Evolutionary conservation across 768 basidiomycete genomes (phyloP), one percentile per base, ranked within the genome.

Genomic region (Pilatotrama ljubarskyi): DNA sequence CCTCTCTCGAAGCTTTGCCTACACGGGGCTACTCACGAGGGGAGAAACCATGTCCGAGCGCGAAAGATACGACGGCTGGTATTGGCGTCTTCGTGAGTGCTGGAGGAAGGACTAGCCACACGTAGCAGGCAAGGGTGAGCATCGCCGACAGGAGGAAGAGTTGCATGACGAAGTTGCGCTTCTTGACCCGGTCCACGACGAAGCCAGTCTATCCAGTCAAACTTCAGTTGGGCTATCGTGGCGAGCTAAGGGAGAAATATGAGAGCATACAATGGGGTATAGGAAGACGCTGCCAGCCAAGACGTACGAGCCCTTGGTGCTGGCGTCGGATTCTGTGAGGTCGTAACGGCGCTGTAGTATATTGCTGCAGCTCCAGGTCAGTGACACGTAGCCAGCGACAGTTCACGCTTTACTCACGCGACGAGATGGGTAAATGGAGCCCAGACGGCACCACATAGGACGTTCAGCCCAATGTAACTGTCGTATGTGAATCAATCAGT

Each of bases 391-490:
- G 13, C 4, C 3, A 20, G 38, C 18, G 10, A 37, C 37, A 22
- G 17, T 24, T 6, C 5, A 36, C 5, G 20, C n/a, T 47, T 7
- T 29, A 71, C 85, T 68, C 68, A 90, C 88, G 90, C 78, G 13
- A 87, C 84, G 42, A 93, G 82, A 67, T 91, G 89, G 11, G 83
- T 84, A 69, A 90, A 91, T 3, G 90, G 91, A 3, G 83, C 76
- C 90, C 90, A 92, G 36, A 91, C 83, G 60, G 84, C 77, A 17
- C 90, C 90, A 60, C 87, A 93, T 15, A 91, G 74, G 13, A 91
- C 70, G 62, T 92, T 92, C n/a, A 90, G 67, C 2, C 80, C 85
- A 57, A 91, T 84, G 69, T 91, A 91, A 15, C 87, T 89, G 63
- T 10, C 4, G 29, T 10, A 10, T 5, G 7, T 25, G 25, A 53